A percentile compares a stretch with the other conserved stretches of the same genome.
These are phyloP conservation scores for Iris pallida DNA, from an alignment of 116 monocot species.

Conservation along the genomic window DNA sequence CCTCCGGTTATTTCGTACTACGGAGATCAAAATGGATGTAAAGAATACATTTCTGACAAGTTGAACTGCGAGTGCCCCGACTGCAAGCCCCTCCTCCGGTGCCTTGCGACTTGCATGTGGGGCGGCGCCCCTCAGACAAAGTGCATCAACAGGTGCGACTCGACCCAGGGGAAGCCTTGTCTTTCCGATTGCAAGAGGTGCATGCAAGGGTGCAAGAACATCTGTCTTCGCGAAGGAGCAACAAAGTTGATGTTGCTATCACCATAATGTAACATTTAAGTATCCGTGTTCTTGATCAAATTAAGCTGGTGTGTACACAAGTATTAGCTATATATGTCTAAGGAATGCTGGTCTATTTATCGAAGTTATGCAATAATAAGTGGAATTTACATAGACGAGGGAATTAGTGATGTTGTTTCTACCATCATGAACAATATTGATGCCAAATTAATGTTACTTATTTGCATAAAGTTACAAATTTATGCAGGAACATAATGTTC, in stretches of 20 bases:
- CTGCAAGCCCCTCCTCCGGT: slow-evolving; percentile 20
- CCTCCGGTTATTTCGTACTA: not conserved
- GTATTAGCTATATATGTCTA: too few species aligned
- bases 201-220: slow-evolving; percentile 20
- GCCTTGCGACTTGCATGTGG: slow-evolving; percentile 35
- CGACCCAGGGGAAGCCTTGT: slow-evolving; percentile 3
- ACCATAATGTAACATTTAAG: too few species aligned
- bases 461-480: too few species aligned
- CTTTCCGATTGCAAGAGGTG: slow-evolving; percentile 21
- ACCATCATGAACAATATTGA: too few species aligned
- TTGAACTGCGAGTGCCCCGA: slow-evolving; percentile 11
- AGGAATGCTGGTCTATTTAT: too few species aligned
- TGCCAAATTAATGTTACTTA: too few species aligned
- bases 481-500: too few species aligned
- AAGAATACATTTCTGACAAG: slow-evolving; percentile 14
- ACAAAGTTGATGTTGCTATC: not conserved
- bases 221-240: slow-evolving; percentile 1
- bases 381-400: too few species aligned
- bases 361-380: too few species aligned
- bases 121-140: slow-evolving; percentile 19
- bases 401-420: too few species aligned
- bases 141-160: slow-evolving; percentile 21
- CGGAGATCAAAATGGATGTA: slow-evolving; percentile 1
- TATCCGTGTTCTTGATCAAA: too few species aligned
- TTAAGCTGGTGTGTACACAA: too few species aligned